A percentile compares a stretch with the other conserved stretches of the same genome.
Conservation (phyloP, 495 filamentous ascomycete genomes). For the Endocarpon pusillum region DNA sequence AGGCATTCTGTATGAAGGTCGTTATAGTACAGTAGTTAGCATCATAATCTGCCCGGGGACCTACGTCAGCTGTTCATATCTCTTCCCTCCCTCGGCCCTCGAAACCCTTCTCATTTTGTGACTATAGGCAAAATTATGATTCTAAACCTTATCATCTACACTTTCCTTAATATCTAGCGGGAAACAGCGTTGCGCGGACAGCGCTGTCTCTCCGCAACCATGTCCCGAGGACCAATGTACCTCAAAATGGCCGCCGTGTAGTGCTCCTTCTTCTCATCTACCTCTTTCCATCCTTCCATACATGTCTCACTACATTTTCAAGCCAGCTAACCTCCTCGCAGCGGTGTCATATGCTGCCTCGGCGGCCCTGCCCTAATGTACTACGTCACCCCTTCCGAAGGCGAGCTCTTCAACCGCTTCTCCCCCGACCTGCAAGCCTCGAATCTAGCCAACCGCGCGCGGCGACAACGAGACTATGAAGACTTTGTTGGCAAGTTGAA, state of each 20-base stretch:
- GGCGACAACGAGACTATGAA: conserved; percentile 68
- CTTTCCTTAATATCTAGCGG: too few relatives aligned
- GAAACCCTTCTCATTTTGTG: too few relatives aligned
- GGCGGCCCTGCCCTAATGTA: conserved; percentile 76
- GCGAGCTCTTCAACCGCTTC: conserved; percentile 58
- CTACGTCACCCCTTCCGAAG: conserved; percentile 70
- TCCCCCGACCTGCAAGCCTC: conserved; percentile 69
- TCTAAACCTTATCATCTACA: too few relatives aligned
- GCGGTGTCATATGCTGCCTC: conserved; percentile 48
- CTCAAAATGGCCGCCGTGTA: conserved; percentile 38
- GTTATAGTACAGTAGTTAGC: too few relatives aligned
- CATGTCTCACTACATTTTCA: conserved; percentile 5
- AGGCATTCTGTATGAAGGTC: too few relatives aligned
- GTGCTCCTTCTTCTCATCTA: conserved; percentile 14
- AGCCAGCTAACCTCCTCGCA: conserved; percentile 16
- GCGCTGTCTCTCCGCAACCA: too few relatives aligned
- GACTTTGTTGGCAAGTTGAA: conserved; percentile 70
- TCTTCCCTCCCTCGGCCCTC: too few relatives aligned
- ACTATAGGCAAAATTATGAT: too few relatives aligned
- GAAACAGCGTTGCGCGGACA: too few relatives aligned
- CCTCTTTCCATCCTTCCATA: conserved; percentile 1
- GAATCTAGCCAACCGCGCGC: conserved; percentile 54
- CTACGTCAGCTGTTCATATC: too few relatives aligned
- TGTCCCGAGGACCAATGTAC: too few relatives aligned
- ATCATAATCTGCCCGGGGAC: too few relatives aligned